These are phyloP conservation scores for Epichloe uncinata DNA, from an alignment of 2,329 filamentous ascomycete species.

Conservation along the genomic window DNA sequence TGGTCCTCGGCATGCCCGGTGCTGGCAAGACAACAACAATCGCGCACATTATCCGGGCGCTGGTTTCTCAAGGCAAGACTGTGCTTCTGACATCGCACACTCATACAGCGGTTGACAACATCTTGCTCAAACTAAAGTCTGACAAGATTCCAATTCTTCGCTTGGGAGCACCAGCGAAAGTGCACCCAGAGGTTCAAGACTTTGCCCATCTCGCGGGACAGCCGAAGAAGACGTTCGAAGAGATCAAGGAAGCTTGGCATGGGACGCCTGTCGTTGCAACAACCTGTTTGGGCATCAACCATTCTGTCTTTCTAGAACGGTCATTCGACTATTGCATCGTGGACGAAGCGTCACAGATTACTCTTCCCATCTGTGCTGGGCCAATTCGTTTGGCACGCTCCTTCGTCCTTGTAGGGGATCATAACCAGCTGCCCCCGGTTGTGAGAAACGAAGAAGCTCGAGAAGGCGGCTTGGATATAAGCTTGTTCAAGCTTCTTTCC, in stretches of 20 bases:
- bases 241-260: conserved; percentile 74
- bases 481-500: conserved; percentile 85
- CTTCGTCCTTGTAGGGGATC: conserved; percentile 92
- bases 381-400: conserved; percentile 86
- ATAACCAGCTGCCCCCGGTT: conserved; percentile 92
- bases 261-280: conserved; percentile 83
- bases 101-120: conserved; percentile 96
- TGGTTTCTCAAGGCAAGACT: conserved; percentile 81
- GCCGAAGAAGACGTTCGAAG: conserved; percentile 64
- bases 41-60: conserved; percentile 84
- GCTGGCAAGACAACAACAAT: conserved; percentile 98
- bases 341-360: conserved; percentile 96
- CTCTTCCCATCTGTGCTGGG: conserved; percentile 82
- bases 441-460: conserved; percentile 86
- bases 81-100: conserved; percentile 92
- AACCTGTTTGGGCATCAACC: conserved; percentile 84
- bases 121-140: conserved; percentile 76
- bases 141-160: conserved; percentile 69
- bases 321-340: conserved; percentile 98
- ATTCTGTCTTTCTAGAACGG: conserved; percentile 75
- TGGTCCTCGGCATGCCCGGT: conserved; percentile 97
- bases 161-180: conserved; percentile 72
- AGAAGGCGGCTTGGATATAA: conserved; percentile 77
- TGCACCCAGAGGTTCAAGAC: conserved; percentile 75
- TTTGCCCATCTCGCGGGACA: conserved; percentile 71